phyloP scores from a whole-genome alignment of 2,329 filamentous ascomycete genomes.

The Macrophomina pseudophaseolina region DNA sequence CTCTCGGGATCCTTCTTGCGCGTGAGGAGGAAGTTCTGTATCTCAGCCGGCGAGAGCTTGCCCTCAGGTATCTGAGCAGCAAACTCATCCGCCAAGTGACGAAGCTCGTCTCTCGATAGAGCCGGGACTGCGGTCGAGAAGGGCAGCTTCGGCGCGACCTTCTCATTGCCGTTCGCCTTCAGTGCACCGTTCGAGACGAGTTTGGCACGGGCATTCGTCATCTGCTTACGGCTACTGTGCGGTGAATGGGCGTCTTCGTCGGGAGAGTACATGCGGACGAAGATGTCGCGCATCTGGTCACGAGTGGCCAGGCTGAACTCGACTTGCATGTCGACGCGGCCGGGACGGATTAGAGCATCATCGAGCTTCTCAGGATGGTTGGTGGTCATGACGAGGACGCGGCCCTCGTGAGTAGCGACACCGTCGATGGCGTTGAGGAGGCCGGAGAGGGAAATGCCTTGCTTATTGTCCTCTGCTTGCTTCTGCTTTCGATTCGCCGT shows the following conservation, averaged over 20 bases:
- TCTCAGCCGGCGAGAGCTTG: conserved; percentile 58
- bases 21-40: conserved; percentile 59
- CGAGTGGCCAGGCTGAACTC: conserved; percentile 58
- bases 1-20: conserved; percentile 55
- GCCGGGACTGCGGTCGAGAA: not conserved
- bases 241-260: conserved; percentile 22
- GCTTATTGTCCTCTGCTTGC: conserved; percentile 34
- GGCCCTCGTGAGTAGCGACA: conserved; percentile 77
- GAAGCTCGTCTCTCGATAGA: conserved; percentile 33
- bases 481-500: conserved; percentile 23
- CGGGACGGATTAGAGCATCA: conserved; percentile 73
- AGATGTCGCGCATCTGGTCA: conserved; percentile 50
- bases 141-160: not conserved
- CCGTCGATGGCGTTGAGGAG: conserved; percentile 85
- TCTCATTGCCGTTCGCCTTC: not conserved
- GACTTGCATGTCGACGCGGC: conserved; percentile 71
- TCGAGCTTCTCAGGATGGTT: conserved; percentile 77
- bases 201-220: not conserved
- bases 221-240: not conserved
- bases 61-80: conserved; percentile 52
- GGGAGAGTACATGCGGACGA: conserved; percentile 46
- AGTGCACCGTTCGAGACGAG: not conserved
- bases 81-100: conserved; percentile 52
- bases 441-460: conserved; percentile 74
- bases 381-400: conserved; percentile 82